phyloP scores from a whole-genome alignment of 331 rosid species.

The Acacia concinna region DNA sequence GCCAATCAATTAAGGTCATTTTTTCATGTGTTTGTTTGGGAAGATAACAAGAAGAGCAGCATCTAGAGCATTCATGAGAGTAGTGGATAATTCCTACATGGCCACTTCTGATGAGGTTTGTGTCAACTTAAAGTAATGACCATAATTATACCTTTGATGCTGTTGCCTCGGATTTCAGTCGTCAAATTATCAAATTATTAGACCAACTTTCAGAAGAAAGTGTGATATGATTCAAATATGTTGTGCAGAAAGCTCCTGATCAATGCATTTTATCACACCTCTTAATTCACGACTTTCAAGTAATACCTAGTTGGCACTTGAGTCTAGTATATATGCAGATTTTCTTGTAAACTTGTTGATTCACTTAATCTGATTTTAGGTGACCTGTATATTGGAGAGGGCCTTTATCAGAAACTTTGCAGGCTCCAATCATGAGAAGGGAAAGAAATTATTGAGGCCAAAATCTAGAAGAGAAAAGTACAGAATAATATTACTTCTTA shows the following conservation, averaged over 20 bases:
- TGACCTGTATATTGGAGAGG: conserved; percentile 52
- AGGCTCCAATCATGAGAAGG: conserved; percentile 51
- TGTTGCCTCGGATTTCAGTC: not conserved
- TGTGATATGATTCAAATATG: not conserved
- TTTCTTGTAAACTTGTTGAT: conserved; percentile 6
- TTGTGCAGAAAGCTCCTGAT: not conserved
- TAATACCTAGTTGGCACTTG: not conserved
- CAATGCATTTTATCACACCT: not conserved
- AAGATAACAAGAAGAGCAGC: conserved; percentile 65
- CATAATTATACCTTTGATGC: not conserved
- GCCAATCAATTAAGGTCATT: too few species aligned
- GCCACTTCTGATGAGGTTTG: conserved; percentile 74
- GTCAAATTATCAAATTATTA: not conserved
- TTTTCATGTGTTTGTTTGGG: not conserved
- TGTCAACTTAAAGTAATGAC: conserved; percentile 12
- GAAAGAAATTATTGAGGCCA: conserved; percentile 53
- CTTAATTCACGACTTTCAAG: not conserved
- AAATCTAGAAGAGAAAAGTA: conserved; percentile 43
- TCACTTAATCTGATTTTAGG: conserved; percentile 34
- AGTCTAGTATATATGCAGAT: not conserved
- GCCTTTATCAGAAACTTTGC: conserved; percentile 61
- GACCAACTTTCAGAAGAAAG: not conserved
- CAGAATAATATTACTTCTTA: conserved; percentile 43
- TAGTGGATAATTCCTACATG: conserved; percentile 64
- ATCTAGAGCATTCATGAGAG: conserved; percentile 56